Base-by-base conservation (phyloP, 2,329 filamentous ascomycete genomes). In the Fusarium tricinctum region DNA sequence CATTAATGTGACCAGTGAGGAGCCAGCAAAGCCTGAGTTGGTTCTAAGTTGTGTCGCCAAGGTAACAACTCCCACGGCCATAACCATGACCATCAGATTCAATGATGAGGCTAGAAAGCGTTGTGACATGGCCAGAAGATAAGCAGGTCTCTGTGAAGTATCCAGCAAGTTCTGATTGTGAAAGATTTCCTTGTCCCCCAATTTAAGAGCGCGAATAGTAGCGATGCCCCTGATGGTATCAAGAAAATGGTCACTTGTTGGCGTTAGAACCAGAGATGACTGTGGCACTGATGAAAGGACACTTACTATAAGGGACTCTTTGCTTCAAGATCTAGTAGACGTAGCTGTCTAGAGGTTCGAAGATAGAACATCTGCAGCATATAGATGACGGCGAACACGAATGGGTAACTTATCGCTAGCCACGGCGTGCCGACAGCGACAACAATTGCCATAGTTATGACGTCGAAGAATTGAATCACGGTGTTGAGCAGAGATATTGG, bases 201-300 rank as follows among this genome's bases (percentile, higher is more conserved):
- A 86, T 2, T 78, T 78, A 54, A 85, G 86, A 0, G 85, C 81
- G 10, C 85, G 82, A 40, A 88, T 81, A 1, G 82, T 86, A 87
- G 76, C 1, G 83, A 82, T 1, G 80, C 23, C 23, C 23, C 23
- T 23, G 23, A 23, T 23, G 23, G 23, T 23, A 23, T 23, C 23
- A 23, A 23, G 23, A 23, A 23, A 23, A 8, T 23, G 23, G 23
- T 23, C 23, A 23, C 23, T 23, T 23, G 23, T 23, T 8, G 23
- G 23, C 6, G 23, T 23, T 23, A 23, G 23, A n/a, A n/a, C 23
- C 8, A 23, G 8, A 23, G 23, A 23, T 23, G 7, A 23, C 23
- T 23, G 23, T 23, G 6, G 23, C 23, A 23, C 23, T 23, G 6
- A 23, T 23, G 7, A 23, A 2, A 23, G 1, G 8, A 8, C 23